Evolutionary conservation across 305 asterid species (phyloP), one percentile per base, ranked within the genome.

Genomic region (Rubia occidens): DNA sequence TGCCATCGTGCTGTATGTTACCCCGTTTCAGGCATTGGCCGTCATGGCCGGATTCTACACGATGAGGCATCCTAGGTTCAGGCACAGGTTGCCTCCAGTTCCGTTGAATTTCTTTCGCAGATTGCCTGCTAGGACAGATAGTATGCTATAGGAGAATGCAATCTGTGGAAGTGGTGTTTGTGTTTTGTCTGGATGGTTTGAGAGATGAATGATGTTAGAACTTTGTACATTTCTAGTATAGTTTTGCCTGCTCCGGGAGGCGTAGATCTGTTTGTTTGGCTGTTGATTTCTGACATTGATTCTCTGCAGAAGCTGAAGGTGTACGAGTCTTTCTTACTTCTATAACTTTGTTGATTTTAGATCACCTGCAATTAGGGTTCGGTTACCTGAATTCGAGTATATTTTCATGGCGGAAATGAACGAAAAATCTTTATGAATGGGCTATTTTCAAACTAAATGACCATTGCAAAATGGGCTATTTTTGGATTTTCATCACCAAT

Each of bases 91-190:
- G 70, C 98, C 98, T 6, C 71, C 93, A 1, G 88, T 82, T 1
- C 93, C 96, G 0, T 69, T 92, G 75, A 92, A 86, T 60, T 92
- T 92, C 88, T 88, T 92, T 80, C 88, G 95, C 0, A 83, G 98
- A 21, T 81, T 92, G 67, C 98, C 98, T 26, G 96, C 98, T 3
- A 75, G 88, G 78, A 85, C 95, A 0, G 96, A 92, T 78, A 83
- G 96, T 78, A 86, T 92, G 93, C 62, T 92, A 78, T 91, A 77
- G 83, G 73, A 20, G 11, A 29, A 66, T 29, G 11, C 18, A 59
- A 6, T 63, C 17, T 54, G 51, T 26, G 64, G 63, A 51, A n/a
- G 9, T 39, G 17, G 11, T 60, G 67, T 3, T 10, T 40, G 67
- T 39, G 67, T 17, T 63, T 15, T 55, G 37, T 35, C 42, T 54